Percentiles rank a stretch among this genome's conserved stretches.
Evolutionary conservation across 2,329 filamentous ascomycete species (phyloP).

Genomic region (Colletotrichum cuscutae): DNA sequence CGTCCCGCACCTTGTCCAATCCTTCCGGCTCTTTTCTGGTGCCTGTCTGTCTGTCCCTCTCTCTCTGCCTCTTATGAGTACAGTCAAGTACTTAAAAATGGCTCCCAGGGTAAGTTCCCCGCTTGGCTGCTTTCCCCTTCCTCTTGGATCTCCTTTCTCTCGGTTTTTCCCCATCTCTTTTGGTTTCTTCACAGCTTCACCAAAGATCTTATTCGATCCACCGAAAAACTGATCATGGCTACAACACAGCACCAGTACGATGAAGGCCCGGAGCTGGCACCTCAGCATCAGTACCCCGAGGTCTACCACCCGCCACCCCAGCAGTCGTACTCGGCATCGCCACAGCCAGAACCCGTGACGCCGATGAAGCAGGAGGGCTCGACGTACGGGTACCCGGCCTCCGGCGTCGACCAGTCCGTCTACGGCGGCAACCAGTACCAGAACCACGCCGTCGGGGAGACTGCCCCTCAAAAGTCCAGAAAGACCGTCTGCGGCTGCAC

Average conservation of each 20-base stretch:
- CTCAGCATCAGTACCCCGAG: conserved; percentile 26
- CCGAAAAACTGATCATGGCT: conserved; percentile 8
- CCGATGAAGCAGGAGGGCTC: conserved; percentile 23
- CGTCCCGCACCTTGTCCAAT: conserved; percentile 8
- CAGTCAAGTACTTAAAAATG: conserved; percentile 26
- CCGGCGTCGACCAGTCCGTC: conserved; percentile 18
- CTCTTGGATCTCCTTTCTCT: conserved; percentile 1
- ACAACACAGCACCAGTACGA: conserved; percentile 17
- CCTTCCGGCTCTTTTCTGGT: neutral
- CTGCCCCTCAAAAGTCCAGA: conserved; percentile 5
- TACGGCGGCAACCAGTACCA: conserved; percentile 21
- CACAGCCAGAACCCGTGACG: conserved; percentile 21
- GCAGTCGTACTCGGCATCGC: conserved; percentile 11
- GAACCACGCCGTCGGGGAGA: neutral
- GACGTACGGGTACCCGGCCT: conserved; percentile 20
- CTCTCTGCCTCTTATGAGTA: conserved; percentile 9
- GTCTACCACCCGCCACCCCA: conserved; percentile 24
- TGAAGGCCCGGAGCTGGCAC: conserved; percentile 32
- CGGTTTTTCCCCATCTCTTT: neutral
- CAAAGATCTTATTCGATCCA: neutral
- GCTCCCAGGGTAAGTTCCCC: conserved; percentile 16
- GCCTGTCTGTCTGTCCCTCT: neutral
- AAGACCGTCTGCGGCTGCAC: conserved; percentile 41
- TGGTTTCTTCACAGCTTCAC: neutral
- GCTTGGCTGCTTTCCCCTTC: neutral